Conservation (phyloP, 129 eudicot genomes). For the Escallonia herrerae region DNA sequence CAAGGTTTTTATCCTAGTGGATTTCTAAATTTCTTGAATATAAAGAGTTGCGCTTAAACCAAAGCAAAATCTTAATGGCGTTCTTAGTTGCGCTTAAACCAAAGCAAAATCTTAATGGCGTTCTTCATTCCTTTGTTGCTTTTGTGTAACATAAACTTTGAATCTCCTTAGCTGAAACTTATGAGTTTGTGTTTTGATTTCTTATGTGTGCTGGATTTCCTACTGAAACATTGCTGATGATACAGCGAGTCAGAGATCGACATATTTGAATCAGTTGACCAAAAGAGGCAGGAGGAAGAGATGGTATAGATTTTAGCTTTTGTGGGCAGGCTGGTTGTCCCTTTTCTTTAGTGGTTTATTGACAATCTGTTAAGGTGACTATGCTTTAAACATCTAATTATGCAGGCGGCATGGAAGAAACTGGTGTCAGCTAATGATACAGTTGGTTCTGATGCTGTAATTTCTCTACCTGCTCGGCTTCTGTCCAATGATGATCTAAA, state of each 20-base stretch:
- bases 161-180: not conserved
- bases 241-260: slow-evolving; percentile 87
- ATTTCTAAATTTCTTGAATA: not conserved
- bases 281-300: slow-evolving; percentile 76
- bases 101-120: not conserved
- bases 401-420: slow-evolving; percentile 72
- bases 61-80: too few species aligned
- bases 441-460: slow-evolving; percentile 34
- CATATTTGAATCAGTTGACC: slow-evolving; percentile 84
- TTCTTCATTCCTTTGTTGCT: not conserved
- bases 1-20: too few species aligned
- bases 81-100: not conserved
- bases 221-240: slow-evolving; percentile 12
- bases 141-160: not conserved
- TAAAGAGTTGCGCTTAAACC: not conserved
- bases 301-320: slow-evolving; percentile 40
- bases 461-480: slow-evolving; percentile 84
- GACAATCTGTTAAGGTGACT: slow-evolving; percentile 2
- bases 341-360: slow-evolving; percentile 1
- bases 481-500: slow-evolving; percentile 68
- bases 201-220: not conserved
- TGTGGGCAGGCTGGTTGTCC: not conserved
- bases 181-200: not conserved
- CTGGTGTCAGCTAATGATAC: slow-evolving; percentile 39
- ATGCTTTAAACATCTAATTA: not conserved